Evolutionary conservation across 768 basidiomycete species (phyloP), one percentile per base, ranked within the genome.

Genomic region (Auricularia cornea): DNA sequence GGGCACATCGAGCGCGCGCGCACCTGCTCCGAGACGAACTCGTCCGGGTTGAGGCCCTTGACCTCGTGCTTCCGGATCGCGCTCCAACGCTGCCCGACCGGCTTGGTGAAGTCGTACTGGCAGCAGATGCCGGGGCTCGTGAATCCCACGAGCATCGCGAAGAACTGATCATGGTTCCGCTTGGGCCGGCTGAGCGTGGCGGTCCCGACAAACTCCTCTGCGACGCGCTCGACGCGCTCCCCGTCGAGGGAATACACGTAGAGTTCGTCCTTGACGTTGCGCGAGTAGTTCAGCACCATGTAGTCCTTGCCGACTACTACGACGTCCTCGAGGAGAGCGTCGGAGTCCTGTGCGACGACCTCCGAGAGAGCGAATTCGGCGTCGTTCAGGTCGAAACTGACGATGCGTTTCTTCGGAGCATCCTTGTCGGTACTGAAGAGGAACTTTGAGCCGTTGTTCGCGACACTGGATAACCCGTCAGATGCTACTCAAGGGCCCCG

Each of bases 251-350:
- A 76, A 73, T 89, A 86, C 51, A 94, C 71, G 72, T 90, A 89
- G 33, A 93, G 78, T 72, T 91, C 88, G 68, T 92, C 89, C 64
- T 85, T 87, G 69, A 92, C 88, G 68, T 93, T 88, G 60, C 84
- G 81, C 68, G 88, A 87, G 78, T 90, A 91, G 48, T 81, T 74
- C 20, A 87, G 70, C 8, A 79, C 81, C 62, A 92, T 78, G 52
- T 81, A 79, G 69, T 87, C 81, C n/a, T 76, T 71, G 61, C 81
- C 80, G 28, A 89, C 76, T 23, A 80, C 72, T 59, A 77, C 71
- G 32, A 78, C 72, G 40, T 79, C 75, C n/a, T 79, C 80, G 31
- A 93, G 77, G 65, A 79, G 80, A 11, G 89, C 87, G 56, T 83
- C 76, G 65, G 80, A 77, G 72, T 84, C 80, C 74, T 93, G 88